These are phyloP conservation scores for Dinochytrium kinnereticum DNA, from an alignment of 371 early-diverging fungal species.

Conservation along the genomic window DNA sequence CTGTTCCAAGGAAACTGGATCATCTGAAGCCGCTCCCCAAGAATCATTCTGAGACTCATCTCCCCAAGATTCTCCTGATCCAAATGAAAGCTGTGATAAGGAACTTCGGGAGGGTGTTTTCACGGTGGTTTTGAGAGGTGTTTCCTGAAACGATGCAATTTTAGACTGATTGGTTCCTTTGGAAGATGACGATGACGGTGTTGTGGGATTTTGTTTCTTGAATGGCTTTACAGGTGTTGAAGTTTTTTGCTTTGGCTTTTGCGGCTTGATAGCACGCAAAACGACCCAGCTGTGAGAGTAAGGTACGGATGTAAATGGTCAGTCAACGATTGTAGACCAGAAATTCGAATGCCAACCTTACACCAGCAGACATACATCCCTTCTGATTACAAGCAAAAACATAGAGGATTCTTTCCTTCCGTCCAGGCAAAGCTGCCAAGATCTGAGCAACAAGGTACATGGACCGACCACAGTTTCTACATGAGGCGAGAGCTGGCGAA, in stretches of 20 bases:
- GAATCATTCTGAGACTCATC: neutral
- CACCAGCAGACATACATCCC: neutral
- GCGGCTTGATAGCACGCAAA: neutral
- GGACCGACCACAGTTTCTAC: conserved; percentile 27
- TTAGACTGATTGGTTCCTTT: neutral
- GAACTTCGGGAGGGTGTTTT: neutral
- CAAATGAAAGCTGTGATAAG: neutral
- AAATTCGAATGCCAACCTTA: neutral
- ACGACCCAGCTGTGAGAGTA: neutral
- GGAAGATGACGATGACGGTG: neutral
- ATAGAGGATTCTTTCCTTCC: conserved; percentile 39
- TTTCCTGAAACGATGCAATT: neutral
- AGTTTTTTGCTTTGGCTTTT: neutral
- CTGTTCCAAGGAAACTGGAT: neutral
- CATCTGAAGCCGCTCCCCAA: neutral
- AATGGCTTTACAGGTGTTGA: conserved; percentile 1
- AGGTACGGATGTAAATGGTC: neutral
- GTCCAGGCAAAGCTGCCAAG: conserved; percentile 21
- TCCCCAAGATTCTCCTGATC: neutral
- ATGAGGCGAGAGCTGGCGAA: conserved; percentile 22
- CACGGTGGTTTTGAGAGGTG: neutral
- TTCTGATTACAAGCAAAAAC: conserved; percentile 41
- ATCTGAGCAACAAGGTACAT: conserved; percentile 41
- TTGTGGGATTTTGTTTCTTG: neutral
- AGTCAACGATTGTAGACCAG: neutral